phyloP scores from a whole-genome alignment of 108 stramenopile species.

The Aurantiochytrium sp. region DNA sequence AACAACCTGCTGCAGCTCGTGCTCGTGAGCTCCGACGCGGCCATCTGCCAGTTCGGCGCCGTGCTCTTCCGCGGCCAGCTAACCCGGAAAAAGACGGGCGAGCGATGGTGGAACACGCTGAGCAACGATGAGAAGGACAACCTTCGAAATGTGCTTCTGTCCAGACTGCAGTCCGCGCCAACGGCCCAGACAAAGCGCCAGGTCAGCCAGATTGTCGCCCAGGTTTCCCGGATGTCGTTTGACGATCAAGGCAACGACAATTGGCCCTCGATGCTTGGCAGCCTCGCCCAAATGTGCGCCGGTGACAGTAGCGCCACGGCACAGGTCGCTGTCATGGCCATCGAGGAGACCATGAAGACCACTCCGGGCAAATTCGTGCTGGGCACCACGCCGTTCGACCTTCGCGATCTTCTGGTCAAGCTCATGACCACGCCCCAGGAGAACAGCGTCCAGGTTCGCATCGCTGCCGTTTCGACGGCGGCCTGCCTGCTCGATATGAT shows the following conservation, averaged over 20 bases:
- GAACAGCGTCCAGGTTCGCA: not conserved
- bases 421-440: not conserved
- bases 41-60: not conserved
- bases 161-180: not conserved
- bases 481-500: not conserved
- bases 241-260: not conserved
- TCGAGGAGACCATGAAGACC: not conserved
- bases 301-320: not conserved
- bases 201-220: not conserved
- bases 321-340: not conserved
- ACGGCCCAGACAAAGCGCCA: not conserved
- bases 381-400: not conserved
- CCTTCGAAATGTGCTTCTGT: not conserved
- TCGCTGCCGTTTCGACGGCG: not conserved
- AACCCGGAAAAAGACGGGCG: not conserved
- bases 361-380: not conserved
- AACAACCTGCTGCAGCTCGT: conserved; percentile 3
- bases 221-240: not conserved
- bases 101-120: not conserved
- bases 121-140: not conserved
- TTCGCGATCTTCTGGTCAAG: not conserved
- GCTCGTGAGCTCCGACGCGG: not conserved
- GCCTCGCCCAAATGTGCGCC: not conserved
- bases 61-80: conserved; percentile 18
- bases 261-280: not conserved